A percentile compares a stretch with the other conserved stretches of the same genome.
These are phyloP conservation scores for Botryotinia calthae DNA, from an alignment of 2,329 filamentous ascomycete species.

Conservation along the genomic window DNA sequence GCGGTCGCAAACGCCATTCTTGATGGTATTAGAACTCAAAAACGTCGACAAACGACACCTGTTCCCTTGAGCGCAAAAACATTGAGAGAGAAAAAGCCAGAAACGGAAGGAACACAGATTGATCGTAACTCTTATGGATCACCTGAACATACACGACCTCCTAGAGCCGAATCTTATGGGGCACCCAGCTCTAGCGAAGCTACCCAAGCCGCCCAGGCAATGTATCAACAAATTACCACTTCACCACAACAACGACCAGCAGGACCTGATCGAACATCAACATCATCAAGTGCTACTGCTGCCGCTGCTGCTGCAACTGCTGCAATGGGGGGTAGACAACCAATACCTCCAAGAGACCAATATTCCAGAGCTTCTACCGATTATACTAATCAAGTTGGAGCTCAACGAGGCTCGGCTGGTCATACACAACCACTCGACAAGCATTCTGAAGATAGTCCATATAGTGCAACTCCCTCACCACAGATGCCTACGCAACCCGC, in stretches of 20 bases:
- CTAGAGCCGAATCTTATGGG: constrained; percentile 40
- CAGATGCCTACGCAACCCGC: constrained; percentile 54
- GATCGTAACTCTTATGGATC: constrained; percentile 36
- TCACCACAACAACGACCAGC: constrained; percentile 46
- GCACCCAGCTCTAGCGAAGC: constrained; percentile 50
- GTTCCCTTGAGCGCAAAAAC: constrained; percentile 33
- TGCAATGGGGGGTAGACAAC: constrained; percentile 37
- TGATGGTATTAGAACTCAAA: constrained; percentile 77
- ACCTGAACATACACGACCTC: constrained; percentile 33
- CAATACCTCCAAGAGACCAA: constrained; percentile 29
- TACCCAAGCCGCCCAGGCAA: constrained; percentile 61
- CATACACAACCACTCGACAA: constrained; percentile 30
- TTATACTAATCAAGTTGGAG: constrained; percentile 26
- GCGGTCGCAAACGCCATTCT: constrained; percentile 92
- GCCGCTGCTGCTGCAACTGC: constrained; percentile 58
- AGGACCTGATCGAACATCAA: constrained; percentile 51
- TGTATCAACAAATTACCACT: constrained; percentile 53
- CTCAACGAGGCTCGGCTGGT: constrained; percentile 27
- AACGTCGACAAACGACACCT: constrained; percentile 54
- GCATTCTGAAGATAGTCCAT: constrained; percentile 31
- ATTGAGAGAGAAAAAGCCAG: constrained; percentile 32
- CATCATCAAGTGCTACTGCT: constrained; percentile 54
- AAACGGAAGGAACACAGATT: constrained; percentile 19
- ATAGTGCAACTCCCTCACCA: constrained; percentile 37
- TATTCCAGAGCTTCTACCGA: constrained; percentile 36